Evolutionary conservation across 495 filamentous ascomycete genomes (phyloP).

Genomic region (Penicillium soppii): DNA sequence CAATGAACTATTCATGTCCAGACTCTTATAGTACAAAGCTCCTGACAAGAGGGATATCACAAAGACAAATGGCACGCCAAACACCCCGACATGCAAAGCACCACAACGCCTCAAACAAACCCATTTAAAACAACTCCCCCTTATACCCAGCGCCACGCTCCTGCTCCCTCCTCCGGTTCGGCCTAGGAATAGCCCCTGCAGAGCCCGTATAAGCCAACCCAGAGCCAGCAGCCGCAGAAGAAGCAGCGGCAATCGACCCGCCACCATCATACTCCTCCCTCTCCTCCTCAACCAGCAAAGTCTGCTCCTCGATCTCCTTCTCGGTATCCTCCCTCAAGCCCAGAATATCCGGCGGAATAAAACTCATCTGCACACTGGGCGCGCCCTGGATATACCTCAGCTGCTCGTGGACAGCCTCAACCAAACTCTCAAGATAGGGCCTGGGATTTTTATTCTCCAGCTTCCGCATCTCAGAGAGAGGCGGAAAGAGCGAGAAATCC

Average conservation of each 20-base stretch:
- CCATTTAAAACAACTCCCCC: constrained; percentile 43
- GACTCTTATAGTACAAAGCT: constrained; percentile 1
- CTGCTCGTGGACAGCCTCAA: constrained; percentile 77
- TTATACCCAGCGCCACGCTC: constrained; percentile 42
- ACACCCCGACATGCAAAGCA: neutral
- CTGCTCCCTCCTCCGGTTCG: constrained; percentile 37
- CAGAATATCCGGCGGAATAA: constrained; percentile 76
- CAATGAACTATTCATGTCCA: neutral
- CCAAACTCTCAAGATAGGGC: constrained; percentile 71
- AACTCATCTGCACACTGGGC: constrained; percentile 82
- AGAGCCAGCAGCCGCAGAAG: constrained; percentile 1
- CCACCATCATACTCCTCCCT: constrained; percentile 42
- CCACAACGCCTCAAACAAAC: constrained; percentile 8
- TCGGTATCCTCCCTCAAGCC: constrained; percentile 78
- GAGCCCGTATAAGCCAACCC: constrained; percentile 15
- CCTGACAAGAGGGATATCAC: constrained; percentile 10
- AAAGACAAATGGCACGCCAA: constrained; percentile 2
- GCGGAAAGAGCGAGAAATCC: constrained; percentile 73
- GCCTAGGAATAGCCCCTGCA: constrained; percentile 21
- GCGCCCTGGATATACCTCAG: constrained; percentile 79
- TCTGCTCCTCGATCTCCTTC: constrained; percentile 70
- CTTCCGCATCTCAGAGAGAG: constrained; percentile 64
- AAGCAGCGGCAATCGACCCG: constrained; percentile 15
- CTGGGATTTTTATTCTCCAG: constrained; percentile 77
- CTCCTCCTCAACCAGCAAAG: constrained; percentile 56